phyloP scores from a whole-genome alignment of 176 grass and related monocot genomes.

The Alopecurus myosuroides region DNA sequence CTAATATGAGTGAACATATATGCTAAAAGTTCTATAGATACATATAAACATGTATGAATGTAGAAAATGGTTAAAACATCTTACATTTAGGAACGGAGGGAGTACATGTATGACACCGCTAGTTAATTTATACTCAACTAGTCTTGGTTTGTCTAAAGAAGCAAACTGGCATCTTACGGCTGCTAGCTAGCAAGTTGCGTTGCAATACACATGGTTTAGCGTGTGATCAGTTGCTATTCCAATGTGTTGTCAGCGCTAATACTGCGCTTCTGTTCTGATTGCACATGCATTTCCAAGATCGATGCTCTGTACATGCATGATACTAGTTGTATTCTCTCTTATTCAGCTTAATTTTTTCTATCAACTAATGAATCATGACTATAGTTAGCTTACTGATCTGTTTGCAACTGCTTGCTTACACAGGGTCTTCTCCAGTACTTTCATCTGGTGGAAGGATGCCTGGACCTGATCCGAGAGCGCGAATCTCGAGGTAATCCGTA shows the following conservation, averaged over 20 bases:
- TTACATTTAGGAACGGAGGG: too few species aligned
- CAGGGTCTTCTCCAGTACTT: slow-evolving; percentile 90
- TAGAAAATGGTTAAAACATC: too few species aligned
- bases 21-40: too few species aligned
- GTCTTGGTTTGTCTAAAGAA: neutral
- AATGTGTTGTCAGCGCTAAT: too few species aligned
- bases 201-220: neutral
- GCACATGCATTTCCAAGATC: neutral
- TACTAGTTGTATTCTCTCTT: neutral
- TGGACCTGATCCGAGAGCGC: slow-evolving; percentile 52
- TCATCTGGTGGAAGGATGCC: slow-evolving; percentile 71
- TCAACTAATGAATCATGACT: neutral
- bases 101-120: neutral
- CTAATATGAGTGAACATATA: too few species aligned
- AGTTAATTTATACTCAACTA: neutral
- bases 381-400: neutral
- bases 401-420: neutral
- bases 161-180: neutral
- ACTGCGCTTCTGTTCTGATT: too few species aligned
- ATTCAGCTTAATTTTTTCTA: neutral
- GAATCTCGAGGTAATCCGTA: slow-evolving; percentile 60
- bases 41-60: too few species aligned
- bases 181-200: neutral
- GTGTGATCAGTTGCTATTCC: neutral
- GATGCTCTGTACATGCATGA: neutral